Evolutionary conservation across 2,329 filamentous ascomycete species (phyloP).

Genomic region (Dichotomopilus funicola): DNA sequence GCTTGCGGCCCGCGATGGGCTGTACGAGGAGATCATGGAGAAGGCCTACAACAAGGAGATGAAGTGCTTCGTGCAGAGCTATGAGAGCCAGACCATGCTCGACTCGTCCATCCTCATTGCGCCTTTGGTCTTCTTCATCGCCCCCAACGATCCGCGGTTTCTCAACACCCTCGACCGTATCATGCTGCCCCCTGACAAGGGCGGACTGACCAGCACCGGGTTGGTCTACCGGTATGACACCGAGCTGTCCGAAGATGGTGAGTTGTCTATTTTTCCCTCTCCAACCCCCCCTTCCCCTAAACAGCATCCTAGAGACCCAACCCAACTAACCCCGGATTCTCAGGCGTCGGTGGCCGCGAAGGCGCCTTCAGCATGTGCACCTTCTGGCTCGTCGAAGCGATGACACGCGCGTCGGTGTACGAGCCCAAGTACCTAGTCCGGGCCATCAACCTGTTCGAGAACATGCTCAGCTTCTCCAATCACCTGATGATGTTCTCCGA

Average conservation of each 20-base stretch:
- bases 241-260: slow-evolving; percentile 61
- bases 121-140: slow-evolving; percentile 72
- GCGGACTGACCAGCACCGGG: slow-evolving; percentile 67
- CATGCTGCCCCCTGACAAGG: slow-evolving; percentile 64
- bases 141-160: slow-evolving; percentile 71
- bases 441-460: slow-evolving; percentile 67
- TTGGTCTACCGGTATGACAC: slow-evolving; percentile 72
- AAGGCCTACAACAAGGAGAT: slow-evolving; percentile 66
- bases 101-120: slow-evolving; percentile 72
- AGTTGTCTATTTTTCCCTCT: slow-evolving; percentile 16
- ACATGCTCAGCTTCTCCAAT: slow-evolving; percentile 70
- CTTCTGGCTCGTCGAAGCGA: slow-evolving; percentile 74
- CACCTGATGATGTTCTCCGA: slow-evolving; percentile 74
- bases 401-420: slow-evolving; percentile 61
- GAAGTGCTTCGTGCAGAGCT: slow-evolving; percentile 67
- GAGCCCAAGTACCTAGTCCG: slow-evolving; percentile 56
- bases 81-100: slow-evolving; percentile 62
- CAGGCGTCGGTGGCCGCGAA: slow-evolving; percentile 66
- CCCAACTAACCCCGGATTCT: neutral
- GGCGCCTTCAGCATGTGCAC: slow-evolving; percentile 78
- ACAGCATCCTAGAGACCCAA: slow-evolving; percentile 13
- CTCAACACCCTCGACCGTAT: slow-evolving; percentile 66
- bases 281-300: neutral
- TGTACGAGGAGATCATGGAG: slow-evolving; percentile 74
- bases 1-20: slow-evolving; percentile 57